Evolutionary conservation across 1,284 basidiomycete genomes (phyloP).

Genomic region (Cryptococcus sp.): DNA sequence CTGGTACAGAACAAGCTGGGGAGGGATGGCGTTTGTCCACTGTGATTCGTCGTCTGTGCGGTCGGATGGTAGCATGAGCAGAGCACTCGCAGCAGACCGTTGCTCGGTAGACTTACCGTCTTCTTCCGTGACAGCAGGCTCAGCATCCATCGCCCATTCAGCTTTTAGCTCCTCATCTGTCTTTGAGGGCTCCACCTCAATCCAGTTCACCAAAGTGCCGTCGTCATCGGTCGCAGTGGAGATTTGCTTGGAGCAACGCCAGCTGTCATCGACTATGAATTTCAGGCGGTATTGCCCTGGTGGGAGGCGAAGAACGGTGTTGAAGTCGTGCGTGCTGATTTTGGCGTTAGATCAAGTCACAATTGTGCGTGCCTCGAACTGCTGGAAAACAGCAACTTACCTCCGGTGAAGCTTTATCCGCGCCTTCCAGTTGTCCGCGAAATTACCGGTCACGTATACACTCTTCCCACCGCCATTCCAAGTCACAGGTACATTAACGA

Average conservation of each 20-base stretch:
- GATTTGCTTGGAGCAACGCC: constrained; percentile 72
- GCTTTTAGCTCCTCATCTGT: constrained; percentile 49
- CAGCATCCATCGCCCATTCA: constrained; percentile 49
- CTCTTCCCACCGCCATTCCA: constrained; percentile 55
- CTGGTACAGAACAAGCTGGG: constrained; percentile 73
- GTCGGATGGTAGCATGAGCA: not conserved
- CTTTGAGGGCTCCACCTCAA: constrained; percentile 59
- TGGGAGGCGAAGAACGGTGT: constrained; percentile 60
- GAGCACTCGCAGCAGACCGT: not conserved
- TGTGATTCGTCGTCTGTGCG: constrained; percentile 44
- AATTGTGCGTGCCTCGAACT: not conserved
- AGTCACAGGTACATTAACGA: constrained; percentile 47
- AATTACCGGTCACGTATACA: constrained; percentile 62
- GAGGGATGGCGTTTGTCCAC: constrained; percentile 77
- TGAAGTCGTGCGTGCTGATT: constrained; percentile 55
- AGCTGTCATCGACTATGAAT: constrained; percentile 92
- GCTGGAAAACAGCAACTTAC: constrained; percentile 29
- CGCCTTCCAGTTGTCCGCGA: constrained; percentile 61
- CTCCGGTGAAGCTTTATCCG: constrained; percentile 57
- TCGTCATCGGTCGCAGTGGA: constrained; percentile 93
- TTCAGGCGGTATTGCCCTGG: constrained; percentile 95
- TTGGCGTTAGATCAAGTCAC: not conserved
- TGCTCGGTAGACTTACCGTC: constrained; percentile 33
- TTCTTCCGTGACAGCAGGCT: constrained; percentile 36
- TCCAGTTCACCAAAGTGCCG: constrained; percentile 92